Evolutionary conservation across 1,284 basidiomycete genomes (phyloP).

Genomic region (Irpex rosettiformis): DNA sequence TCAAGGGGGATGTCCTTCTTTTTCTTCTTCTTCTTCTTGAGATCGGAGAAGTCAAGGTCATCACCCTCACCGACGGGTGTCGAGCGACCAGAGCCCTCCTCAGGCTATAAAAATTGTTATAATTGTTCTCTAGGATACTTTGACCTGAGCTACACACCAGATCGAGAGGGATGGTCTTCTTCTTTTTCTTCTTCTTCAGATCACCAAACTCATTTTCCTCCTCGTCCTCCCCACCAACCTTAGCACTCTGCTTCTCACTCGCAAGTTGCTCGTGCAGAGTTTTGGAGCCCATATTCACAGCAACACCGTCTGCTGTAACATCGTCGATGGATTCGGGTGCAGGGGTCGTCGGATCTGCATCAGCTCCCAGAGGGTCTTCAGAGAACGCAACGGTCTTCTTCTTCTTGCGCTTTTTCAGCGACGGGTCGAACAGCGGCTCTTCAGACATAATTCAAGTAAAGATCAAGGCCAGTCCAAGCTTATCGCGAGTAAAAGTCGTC

Average conservation of each 20-base stretch:
- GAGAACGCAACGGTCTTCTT: slow-evolving; percentile 84
- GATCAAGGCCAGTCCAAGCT: slow-evolving; percentile 9
- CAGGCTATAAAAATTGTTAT: slow-evolving; percentile 37
- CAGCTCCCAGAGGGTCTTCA: slow-evolving; percentile 79
- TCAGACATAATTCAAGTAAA: slow-evolving; percentile 48
- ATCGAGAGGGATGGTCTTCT: slow-evolving; percentile 87
- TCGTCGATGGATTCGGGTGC: slow-evolving; percentile 67
- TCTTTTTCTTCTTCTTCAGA: slow-evolving; percentile 92
- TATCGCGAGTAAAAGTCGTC: background rate
- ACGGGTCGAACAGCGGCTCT: slow-evolving; percentile 79
- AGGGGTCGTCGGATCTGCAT: slow-evolving; percentile 76
- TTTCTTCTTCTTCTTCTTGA: slow-evolving; percentile 94
- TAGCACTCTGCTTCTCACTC: slow-evolving; percentile 32
- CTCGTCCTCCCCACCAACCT: slow-evolving; percentile 22
- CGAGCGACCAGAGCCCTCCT: slow-evolving; percentile 58
- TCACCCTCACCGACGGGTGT: slow-evolving; percentile 52
- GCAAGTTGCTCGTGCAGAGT: slow-evolving; percentile 77
- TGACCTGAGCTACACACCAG: slow-evolving; percentile 51
- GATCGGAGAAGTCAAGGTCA: slow-evolving; percentile 78
- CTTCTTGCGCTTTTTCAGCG: slow-evolving; percentile 74
- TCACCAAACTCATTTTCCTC: slow-evolving; percentile 73
- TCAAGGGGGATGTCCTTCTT: slow-evolving; percentile 88
- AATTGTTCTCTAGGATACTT: background rate
- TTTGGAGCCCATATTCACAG: slow-evolving; percentile 68
- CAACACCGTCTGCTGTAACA: slow-evolving; percentile 62